Evolutionary conservation across 2,329 filamentous ascomycete genomes (phyloP).

Genomic region (Byssoonygena ceratinophila): DNA sequence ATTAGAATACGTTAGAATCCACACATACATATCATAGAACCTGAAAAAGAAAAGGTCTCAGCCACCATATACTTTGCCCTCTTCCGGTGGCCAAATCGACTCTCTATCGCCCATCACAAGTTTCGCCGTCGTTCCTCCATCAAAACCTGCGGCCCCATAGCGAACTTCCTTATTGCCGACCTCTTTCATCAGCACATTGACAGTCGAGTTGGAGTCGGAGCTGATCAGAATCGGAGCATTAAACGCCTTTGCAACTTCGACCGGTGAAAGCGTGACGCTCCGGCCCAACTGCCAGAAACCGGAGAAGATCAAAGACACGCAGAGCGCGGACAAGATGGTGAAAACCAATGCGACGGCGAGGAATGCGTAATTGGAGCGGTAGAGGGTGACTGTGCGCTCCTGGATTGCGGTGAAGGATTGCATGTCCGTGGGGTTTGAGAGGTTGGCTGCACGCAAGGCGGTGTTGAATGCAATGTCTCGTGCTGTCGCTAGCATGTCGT

Average conservation of each 20-base stretch:
- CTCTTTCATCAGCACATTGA: background rate
- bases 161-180: background rate
- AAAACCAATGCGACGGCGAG: background rate
- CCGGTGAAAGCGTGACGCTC: background rate
- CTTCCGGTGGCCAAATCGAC: background rate
- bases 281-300: background rate
- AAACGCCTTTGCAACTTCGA: slow-evolving; percentile 2
- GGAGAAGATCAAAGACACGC: background rate
- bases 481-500: background rate
- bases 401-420: background rate
- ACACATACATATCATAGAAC: too few relatives aligned
- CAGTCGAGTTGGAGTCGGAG: slow-evolving; percentile 1
- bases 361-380: background rate
- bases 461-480: slow-evolving; percentile 1
- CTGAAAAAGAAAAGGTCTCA: too few relatives aligned
- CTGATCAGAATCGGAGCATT: background rate
- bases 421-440: background rate
- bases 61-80: background rate
- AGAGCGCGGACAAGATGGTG: background rate
- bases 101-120: background rate
- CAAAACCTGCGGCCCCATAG: background rate
- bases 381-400: background rate
- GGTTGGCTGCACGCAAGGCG: background rate
- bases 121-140: background rate
- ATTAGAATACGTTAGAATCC: too few relatives aligned